A percentile compares a stretch with the other conserved stretches of the same genome.
Evolutionary conservation across 2,329 filamentous ascomycete species (phyloP).

Genomic region (Aspergillus latus): DNA sequence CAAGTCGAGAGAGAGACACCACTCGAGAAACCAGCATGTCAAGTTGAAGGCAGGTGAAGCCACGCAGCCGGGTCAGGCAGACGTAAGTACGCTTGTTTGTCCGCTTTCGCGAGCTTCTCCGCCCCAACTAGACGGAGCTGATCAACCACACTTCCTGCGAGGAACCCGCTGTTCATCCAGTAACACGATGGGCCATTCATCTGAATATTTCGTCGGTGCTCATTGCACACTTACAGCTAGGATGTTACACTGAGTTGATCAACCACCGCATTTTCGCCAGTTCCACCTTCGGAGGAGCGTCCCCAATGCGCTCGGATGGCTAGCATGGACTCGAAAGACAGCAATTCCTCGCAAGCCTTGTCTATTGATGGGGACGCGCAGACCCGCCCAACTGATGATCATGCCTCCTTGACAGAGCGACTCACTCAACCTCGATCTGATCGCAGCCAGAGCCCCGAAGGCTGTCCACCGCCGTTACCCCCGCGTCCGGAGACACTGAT

Average conservation of each 20-base stretch:
- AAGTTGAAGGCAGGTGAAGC: conserved; percentile 17
- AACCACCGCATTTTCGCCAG: neutral
- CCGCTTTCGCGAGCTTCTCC: conserved; percentile 11
- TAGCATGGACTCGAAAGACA: conserved; percentile 16
- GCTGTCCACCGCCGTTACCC: conserved; percentile 47
- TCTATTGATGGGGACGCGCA: conserved; percentile 1
- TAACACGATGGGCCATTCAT: conserved; percentile 2
- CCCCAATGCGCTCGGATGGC: conserved; percentile 14
- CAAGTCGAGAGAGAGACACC: conserved; percentile 13
- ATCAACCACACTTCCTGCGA: neutral
- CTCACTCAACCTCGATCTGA: conserved; percentile 21
- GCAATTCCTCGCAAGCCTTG: conserved; percentile 9
- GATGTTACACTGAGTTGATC: conserved; percentile 1
- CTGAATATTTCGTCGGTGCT: neutral
- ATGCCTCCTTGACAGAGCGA: conserved; percentile 14
- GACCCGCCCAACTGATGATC: neutral
- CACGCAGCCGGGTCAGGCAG: conserved; percentile 15
- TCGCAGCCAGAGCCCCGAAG: conserved; percentile 32
- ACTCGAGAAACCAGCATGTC: conserved; percentile 6
- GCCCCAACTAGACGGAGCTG: neutral
- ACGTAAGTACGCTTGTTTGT: neutral
- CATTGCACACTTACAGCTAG: neutral
- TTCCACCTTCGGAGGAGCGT: neutral
- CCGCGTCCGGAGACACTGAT: conserved; percentile 45
- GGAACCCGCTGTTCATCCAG: neutral